A percentile compares a stretch with the other conserved stretches of the same genome.
Conservation (phyloP, 2,329 filamentous ascomycete species). For the Talaromyces sp. region DNA sequence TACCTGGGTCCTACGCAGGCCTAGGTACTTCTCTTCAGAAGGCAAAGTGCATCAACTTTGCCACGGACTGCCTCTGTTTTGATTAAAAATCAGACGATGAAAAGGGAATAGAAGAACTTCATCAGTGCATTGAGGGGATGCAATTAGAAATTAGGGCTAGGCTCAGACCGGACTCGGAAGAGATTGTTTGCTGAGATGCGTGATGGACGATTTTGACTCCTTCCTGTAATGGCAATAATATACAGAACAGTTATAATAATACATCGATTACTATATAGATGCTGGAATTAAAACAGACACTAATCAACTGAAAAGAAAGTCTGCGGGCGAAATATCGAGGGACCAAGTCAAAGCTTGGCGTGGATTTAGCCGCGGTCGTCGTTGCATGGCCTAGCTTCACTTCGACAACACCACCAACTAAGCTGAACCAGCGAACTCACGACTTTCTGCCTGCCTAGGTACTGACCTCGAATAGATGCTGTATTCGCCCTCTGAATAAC, state of each 20-base stretch:
- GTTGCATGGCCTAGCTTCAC: neutral
- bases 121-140: neutral
- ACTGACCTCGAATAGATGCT: neutral
- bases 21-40: too few species aligned
- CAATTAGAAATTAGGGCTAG: neutral
- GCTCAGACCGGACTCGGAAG: neutral
- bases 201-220: neutral
- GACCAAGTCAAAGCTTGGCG: neutral
- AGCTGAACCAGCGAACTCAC: neutral
- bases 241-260: too few species aligned
- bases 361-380: neutral
- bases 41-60: neutral
- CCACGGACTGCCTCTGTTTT: neutral
- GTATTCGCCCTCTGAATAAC: neutral
- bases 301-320: neutral
- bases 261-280: neutral
- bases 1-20: neutral
- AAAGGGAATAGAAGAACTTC: neutral
- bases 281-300: neutral
- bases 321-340: neutral
- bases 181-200: neutral
- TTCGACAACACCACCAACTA: neutral
- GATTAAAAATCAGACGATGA: neutral
- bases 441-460: accelerated
- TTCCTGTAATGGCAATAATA: too few species aligned